phyloP scores from a whole-genome alignment of 2,329 filamentous ascomycete genomes.

The Bretziella fagacearum region DNA sequence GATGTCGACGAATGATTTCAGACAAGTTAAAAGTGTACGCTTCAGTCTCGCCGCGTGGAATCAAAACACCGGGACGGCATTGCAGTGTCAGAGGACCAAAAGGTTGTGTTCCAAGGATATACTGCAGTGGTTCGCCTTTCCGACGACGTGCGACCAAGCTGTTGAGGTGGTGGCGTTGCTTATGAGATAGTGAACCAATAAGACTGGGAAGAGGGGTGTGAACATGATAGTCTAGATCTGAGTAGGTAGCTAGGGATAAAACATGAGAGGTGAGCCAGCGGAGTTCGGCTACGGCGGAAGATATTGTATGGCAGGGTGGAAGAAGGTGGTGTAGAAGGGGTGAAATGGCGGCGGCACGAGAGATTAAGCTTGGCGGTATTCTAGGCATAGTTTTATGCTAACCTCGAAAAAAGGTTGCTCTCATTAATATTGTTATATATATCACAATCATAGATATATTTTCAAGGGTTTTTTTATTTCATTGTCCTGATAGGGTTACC shows the following conservation, averaged over 20 bases:
- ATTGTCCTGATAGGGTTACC: conserved; percentile 1
- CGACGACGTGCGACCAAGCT: neutral
- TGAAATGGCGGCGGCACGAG: conserved; percentile 35
- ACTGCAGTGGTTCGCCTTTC: conserved; percentile 64
- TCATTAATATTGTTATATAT: too few relatives aligned
- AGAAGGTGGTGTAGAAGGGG: conserved; percentile 44
- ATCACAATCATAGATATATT: too few relatives aligned
- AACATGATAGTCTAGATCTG: conserved; percentile 10
- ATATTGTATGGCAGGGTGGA: conserved; percentile 43
- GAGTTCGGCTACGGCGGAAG: conserved; percentile 50
- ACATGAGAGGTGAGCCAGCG: conserved; percentile 54
- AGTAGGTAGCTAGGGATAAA: conserved; percentile 18
- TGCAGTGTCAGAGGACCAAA: conserved; percentile 70
- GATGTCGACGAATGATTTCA: conserved; percentile 22
- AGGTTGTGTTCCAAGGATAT: conserved; percentile 72
- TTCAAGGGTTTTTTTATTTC: too few relatives aligned
- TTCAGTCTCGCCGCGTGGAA: conserved; percentile 67
- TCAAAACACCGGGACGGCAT: conserved; percentile 63
- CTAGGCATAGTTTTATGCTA: conserved; percentile 36
- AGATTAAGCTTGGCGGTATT: conserved; percentile 39
- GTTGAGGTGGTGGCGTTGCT: neutral
- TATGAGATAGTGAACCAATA: neutral
- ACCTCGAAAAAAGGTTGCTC: too few relatives aligned
- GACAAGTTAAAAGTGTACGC: conserved; percentile 44
- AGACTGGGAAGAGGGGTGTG: neutral